Evolutionary conservation across 495 filamentous ascomycete genomes (phyloP), one percentile per base, ranked within the genome.

Genomic region (Hyaloscypha variabilis): DNA sequence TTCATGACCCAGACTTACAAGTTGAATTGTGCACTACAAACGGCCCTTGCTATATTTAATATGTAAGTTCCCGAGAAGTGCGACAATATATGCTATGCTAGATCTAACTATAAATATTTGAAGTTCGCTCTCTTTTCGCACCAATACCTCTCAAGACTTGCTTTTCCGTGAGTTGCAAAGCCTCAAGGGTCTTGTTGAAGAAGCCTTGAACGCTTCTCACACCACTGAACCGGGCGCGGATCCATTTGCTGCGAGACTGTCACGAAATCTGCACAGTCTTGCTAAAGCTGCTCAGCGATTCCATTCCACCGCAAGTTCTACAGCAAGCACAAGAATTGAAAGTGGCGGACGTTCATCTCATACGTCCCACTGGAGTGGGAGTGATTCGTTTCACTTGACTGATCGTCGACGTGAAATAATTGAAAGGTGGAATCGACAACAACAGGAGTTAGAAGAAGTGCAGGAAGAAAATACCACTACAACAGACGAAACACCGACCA

Each of bases 1-100:
- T 58, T 58, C 14, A 58, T 23, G 55, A 58, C 31, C 14, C 31
- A 58, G 21, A 31, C 34, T 3, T 58, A 58, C 28, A 58, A 58
- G 24, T 31, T 23, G 14, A 58, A 58, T 34, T 58, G 55, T 34
- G 55, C 55, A 2, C 8, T 58, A 4, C 55, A 58, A 13, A 58
- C 55, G 6, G 23, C 55, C 14, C 4, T 58, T 10, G 55, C 55
- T 6, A 28, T 58, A 4, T 5, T 58, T 2, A 58, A 58, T 17
- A 23, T 58, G 55, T 58, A 58, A 58, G 55, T 31, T 8, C n/a
- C n/a, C n/a, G n/a, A 54, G 8, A 8, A 54, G 51, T 54, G 24
- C 23, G 21, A 17, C 11, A 11, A 23, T 25, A 54, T 8, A 25
- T 54, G 10, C 8, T 23, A 54, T 8, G 8, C 8, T 54, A 8